Base-by-base conservation (phyloP, 768 basidiomycete species). In the Daedaleopsis sinensis region DNA sequence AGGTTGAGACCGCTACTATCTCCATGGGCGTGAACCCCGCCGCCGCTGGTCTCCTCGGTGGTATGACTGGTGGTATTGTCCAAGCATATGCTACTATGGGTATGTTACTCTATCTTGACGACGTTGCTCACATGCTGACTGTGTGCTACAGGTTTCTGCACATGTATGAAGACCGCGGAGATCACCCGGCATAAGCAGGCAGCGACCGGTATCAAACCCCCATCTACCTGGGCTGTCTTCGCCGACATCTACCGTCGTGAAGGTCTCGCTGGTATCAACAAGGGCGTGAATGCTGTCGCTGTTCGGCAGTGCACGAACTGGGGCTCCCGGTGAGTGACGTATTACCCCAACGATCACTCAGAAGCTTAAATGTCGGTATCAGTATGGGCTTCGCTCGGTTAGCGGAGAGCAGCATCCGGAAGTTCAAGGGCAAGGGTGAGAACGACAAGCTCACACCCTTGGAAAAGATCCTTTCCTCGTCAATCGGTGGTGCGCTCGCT, bases 1-100 rank as follows among this genome's bases (percentile, higher is more conserved):
- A 99, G 75, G 90, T 98, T 37, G 95, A 98, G 75, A 84, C 86
- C 18, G 82, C 83, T 19, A 77, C 80, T 19, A 79, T 86, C 49
- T 66, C 71, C 10, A 78, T 90, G 70, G 94, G 94, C 11, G 76
- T 96, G 61, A 90, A 82, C 69, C 89, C 94, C 35, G 94, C 88
- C 24, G 80, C 82, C 47, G 91, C 91, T 59, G 97, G 97, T 67
- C 82, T 98, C 67, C 76, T 98, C 53, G 97, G 97, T 65, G 97
- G 97, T 65, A 98, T 98, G 92, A 90, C 91, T 13, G 97, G 97
- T 71, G 97, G 97, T 81, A 78, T 98, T 67, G 93, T 91, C 44
- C 97, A 99, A 78, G 96, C 97, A 32, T 99, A 99, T 72, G 96
- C 95, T 62, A 98, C 97, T n/a, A 98, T 99, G 96, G 97, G 97